These are phyloP conservation scores for Thraustotheca clavata DNA, from an alignment of 352 stramenopile genomes.

Conservation along the genomic window DNA sequence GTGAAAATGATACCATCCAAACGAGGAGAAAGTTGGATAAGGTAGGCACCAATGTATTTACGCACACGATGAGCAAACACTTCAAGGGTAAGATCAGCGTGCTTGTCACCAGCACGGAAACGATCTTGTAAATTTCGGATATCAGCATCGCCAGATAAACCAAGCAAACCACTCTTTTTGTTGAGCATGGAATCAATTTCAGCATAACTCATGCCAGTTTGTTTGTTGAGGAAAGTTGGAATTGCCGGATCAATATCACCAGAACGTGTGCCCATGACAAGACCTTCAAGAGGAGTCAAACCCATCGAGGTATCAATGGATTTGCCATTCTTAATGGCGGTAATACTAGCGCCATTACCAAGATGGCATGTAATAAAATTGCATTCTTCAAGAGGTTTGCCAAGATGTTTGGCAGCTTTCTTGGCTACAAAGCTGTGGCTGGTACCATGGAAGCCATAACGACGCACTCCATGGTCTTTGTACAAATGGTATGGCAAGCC, in stretches of 20 bases:
- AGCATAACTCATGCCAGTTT: conserved; percentile 57
- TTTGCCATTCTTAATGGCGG: conserved; percentile 57
- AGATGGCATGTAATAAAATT: conserved; percentile 85
- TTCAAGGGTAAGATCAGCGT: conserved; percentile 62
- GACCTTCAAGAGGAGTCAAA: conserved; percentile 78
- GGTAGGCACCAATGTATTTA: conserved; percentile 82
- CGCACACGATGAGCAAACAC: conserved; percentile 80
- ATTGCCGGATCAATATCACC: conserved; percentile 83
- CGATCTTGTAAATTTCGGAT: conserved; percentile 71
- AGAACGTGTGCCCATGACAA: conserved; percentile 85
- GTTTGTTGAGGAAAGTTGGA: conserved; percentile 57
- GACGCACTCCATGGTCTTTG: conserved; percentile 68
- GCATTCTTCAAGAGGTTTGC: conserved; percentile 42
- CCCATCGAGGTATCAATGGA: conserved; percentile 88
- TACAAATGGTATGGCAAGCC: conserved; percentile 72
- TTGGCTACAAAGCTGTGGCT: conserved; percentile 79
- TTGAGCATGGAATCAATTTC: conserved; percentile 84
- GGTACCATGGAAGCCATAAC: conserved; percentile 88
- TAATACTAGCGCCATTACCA: conserved; percentile 81
- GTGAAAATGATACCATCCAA: conserved; percentile 87
- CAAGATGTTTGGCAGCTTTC: conserved; percentile 47
- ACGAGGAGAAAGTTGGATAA: conserved; percentile 52
- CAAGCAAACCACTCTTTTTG: conserved; percentile 81
- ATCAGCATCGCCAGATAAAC: conserved; percentile 74
- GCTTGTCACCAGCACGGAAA: conserved; percentile 37